Base-by-base conservation (phyloP, 352 stramenopile genomes). In the Phytophthora boehmeriae region DNA sequence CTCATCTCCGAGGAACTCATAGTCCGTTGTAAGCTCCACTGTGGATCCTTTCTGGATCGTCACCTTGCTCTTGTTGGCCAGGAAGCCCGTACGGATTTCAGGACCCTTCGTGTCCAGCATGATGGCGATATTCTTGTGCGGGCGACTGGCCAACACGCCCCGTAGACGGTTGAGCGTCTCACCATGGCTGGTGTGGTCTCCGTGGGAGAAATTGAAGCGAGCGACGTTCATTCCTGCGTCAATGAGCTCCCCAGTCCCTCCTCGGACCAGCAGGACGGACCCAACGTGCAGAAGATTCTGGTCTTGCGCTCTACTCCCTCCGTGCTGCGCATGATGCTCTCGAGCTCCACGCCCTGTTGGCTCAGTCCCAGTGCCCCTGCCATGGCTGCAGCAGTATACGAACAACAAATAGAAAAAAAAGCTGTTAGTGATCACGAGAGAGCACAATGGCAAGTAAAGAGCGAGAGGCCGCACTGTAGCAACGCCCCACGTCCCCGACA, bases 121-220 rank as follows among this genome's bases (percentile, higher is more conserved):
- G 13, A 98, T 81, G 1, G 95, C 96, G n/a, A 89, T 71, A 62
- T 89, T 78, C 68, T 90, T 92, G 71, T 89, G 78, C 10, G 81
- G 78, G 30, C 83, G 79, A 23, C 61, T 76, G 28, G 80, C 80
- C 25, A 91, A 63, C 11, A 76, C 83, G 6, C 67, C 71, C 14
- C 82, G 81, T 14, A 93, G 76, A 42, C 79, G 76, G 57, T 75
- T 83, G 49, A 93, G 78, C 44, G 76, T 89, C 65, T 93, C 81
- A 44, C 69, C 76, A 63, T 93, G 83, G 51, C 67, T 87, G 55
- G 97, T 86, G 59, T 96, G 94, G 52, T 98, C 98, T 27, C 97
- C 97, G 76, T 99, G 97, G 23, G 94, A 99, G 76, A 99, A 99
- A 79, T 99, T 99, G 55, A 99, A 86, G 42, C 97, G 86, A 70